Evolutionary conservation across 345 rosid genomes (phyloP), one percentile per base, ranked within the genome.

Genomic region (Heritiera fomes): DNA sequence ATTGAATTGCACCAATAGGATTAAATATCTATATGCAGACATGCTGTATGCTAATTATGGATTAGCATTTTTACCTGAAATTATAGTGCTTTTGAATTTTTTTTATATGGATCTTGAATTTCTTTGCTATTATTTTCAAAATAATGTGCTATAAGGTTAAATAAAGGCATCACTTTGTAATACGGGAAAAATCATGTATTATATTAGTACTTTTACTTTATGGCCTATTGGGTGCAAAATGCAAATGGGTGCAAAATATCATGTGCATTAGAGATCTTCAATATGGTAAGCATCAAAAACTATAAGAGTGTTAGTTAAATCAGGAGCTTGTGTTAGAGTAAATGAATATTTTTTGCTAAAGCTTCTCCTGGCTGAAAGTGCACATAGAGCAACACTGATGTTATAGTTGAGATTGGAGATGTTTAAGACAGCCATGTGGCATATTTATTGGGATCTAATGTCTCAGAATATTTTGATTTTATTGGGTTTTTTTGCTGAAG

Each of bases 351-450:
- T 70, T 41, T 50, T 15, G 13, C 60, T 30, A 45, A 50, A 50
- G 60, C 60, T 50, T 50, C 59, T 28, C 28, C 32, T 30, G 45
- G 75, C 60, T 8, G 60, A 71, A 30, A 30, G 14, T 71, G 60
- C 45, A 50, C 14, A 46, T 28, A 71, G 23, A 71, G 60, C 32
- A 71, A 71, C 1, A n/a, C 3, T 50, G 13, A 14, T 50, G 13
- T 49, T 8, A 71, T 71, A 49, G 75, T 71, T 30, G 75, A 71
- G 23, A 46, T 50, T 47, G 12, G 41, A 12, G 73, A 69, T 12
- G 20, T 69, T 68, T 23, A 12, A 47, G 73, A 47, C 40, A 23
- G 14, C 38, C 50, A 43, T 20, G 10, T 20, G 10, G 12, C 34
- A 68, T 45, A n/a, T 46, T 45, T 46, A 12, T 46, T 23, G 38